Base-by-base conservation (phyloP, 192 early-diverging fungal species). In the Backusella luteola region DNA sequence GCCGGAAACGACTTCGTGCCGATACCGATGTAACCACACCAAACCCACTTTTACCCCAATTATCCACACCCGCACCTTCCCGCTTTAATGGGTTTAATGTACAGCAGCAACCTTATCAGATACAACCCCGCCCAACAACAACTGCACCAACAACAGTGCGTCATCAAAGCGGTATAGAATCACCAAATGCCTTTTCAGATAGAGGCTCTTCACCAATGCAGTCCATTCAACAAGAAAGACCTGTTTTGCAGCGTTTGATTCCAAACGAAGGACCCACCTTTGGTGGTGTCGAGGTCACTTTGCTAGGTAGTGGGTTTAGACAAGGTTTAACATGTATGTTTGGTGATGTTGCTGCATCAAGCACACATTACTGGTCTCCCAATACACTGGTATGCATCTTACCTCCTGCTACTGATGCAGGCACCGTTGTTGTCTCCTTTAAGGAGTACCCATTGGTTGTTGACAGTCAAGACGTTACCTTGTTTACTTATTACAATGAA, bases 181-280 rank as follows among this genome's bases (percentile, higher is more conserved):
- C 73, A 39, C n/a, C 53, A 12, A 36, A 19, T 21, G 66, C 46
- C 73, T 63, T 17, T 38, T 74, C 32, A 52, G 35, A n/a, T 32
- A 34, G 21, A 34, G 59, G 36, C 26, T 59, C 53, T 36, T 36
- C 21, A 26, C 53, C 34, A 9, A 66, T 67, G 9, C 35, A 17
- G 6, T 12, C 34, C 5, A 56, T 66, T 69, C 66, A 49, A 9
- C 11, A 34, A 3, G 53, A 67, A 35, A 49, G 74, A 53, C 77
- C 80, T 36, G 42, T 69, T 2, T 35, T 81, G 4, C 80, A 85
- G 56, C 86, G 91, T 53, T 73, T 96, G 56, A 90, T 92, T 67
- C 94, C 94, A 5, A 84, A 85, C 26, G 91, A 94, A 79, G 94
- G 94, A 1, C 95, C 95, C 0, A 81, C 93, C 8, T 88, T 85